These are phyloP conservation scores for Spathaspora gorwiae DNA, from an alignment of 805 yeast genomes.

Conservation along the genomic window DNA sequence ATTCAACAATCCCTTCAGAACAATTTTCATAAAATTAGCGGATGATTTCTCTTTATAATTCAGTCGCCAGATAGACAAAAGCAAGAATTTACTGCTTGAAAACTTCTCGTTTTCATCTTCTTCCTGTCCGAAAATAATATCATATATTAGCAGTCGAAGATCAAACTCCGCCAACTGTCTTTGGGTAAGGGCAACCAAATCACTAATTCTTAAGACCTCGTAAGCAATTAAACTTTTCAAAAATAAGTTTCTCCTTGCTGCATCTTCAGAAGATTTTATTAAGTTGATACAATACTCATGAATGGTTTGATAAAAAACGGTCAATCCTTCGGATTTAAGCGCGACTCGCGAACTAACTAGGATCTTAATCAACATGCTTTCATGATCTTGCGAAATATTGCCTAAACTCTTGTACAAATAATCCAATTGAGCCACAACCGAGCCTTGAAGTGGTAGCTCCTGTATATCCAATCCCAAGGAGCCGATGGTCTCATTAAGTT, in stretches of 20 bases:
- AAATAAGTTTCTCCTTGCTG: background rate
- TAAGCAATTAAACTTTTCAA: slow-evolving; percentile 6
- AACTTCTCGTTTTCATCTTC: background rate
- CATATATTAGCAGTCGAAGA: background rate
- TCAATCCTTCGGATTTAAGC: background rate
- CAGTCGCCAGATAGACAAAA: slow-evolving; percentile 2
- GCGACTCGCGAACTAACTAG: slow-evolving; percentile 2
- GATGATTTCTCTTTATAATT: slow-evolving; percentile 2
- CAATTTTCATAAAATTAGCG: background rate
- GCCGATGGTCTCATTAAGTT: slow-evolving; percentile 11
- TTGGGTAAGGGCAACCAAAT: background rate
- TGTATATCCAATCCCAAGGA: background rate
- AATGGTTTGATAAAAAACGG: background rate
- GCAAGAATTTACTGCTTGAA: slow-evolving; percentile 2
- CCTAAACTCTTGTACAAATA: background rate
- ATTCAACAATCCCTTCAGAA: slow-evolving; percentile 1
- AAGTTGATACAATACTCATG: background rate
- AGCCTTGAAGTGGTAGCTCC: background rate
- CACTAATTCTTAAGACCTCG: slow-evolving; percentile 6
- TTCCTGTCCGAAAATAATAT: background rate
- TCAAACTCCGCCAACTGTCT: background rate
- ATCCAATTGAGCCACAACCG: background rate
- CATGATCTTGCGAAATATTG: slow-evolving; percentile 2
- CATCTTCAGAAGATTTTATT: background rate
- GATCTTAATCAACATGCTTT: slow-evolving; percentile 4